Evolutionary conservation across 1,139 yeast species (phyloP).

Genomic region (Yamadazyma siamensis): DNA sequence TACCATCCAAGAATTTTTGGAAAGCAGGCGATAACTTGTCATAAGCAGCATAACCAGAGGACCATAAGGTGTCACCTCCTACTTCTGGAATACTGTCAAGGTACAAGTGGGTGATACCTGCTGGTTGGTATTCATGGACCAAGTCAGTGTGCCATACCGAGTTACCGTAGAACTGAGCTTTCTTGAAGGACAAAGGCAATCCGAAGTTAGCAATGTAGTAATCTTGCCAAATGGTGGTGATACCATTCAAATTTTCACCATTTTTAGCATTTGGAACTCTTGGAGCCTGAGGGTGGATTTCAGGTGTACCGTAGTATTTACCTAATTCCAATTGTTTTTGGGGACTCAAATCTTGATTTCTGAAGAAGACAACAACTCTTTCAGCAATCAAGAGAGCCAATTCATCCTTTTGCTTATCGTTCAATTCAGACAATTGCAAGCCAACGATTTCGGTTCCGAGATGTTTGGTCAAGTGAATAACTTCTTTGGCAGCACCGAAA

Average conservation of each 20-base stretch:
- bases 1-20: slow-evolving; percentile 35
- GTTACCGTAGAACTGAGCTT: slow-evolving; percentile 26
- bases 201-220: slow-evolving; percentile 22
- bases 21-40: slow-evolving; percentile 36
- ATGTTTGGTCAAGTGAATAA: slow-evolving; percentile 43
- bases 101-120: slow-evolving; percentile 37
- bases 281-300: slow-evolving; percentile 40
- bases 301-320: slow-evolving; percentile 42
- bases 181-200: slow-evolving; percentile 25
- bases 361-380: slow-evolving; percentile 42
- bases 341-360: slow-evolving; percentile 42
- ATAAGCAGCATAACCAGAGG: slow-evolving; percentile 37
- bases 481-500: slow-evolving; percentile 50
- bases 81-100: slow-evolving; percentile 32
- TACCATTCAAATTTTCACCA: slow-evolving; percentile 29
- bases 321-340: slow-evolving; percentile 45
- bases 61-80: slow-evolving; percentile 38
- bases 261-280: slow-evolving; percentile 23
- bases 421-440: slow-evolving; percentile 46
- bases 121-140: slow-evolving; percentile 36
- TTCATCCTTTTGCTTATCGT: slow-evolving; percentile 51
- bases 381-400: slow-evolving; percentile 43
- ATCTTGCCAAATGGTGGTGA: slow-evolving; percentile 55
- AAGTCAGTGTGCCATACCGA: slow-evolving; percentile 37
- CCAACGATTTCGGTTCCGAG: slow-evolving; percentile 59